These are phyloP conservation scores for Trichoderma semiorbis DNA, from an alignment of 2,329 filamentous ascomycete genomes.

Conservation along the genomic window DNA sequence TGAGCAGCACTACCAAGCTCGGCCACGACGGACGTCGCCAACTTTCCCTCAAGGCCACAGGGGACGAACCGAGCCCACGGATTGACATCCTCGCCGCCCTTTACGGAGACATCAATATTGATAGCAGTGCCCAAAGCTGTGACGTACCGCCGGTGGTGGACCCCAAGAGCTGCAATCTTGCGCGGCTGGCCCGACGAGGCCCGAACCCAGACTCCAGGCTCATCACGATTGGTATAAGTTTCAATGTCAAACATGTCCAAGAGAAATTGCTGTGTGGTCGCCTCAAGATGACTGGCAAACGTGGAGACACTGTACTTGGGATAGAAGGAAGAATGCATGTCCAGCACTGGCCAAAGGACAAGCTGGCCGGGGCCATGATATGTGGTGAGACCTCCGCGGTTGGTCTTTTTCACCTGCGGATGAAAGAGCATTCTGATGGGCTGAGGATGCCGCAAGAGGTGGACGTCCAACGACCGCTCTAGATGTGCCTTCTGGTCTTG, in stretches of 20 bases:
- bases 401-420: slow-evolving; percentile 65
- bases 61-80: slow-evolving; percentile 74
- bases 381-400: slow-evolving; percentile 86
- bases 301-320: slow-evolving; percentile 62
- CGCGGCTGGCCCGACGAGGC: slow-evolving; percentile 33
- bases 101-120: slow-evolving; percentile 63
- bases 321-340: slow-evolving; percentile 61
- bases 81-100: slow-evolving; percentile 38
- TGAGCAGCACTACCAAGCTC: slow-evolving; percentile 38
- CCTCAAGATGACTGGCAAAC: slow-evolving; percentile 77
- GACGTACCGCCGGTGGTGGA: slow-evolving; percentile 83
- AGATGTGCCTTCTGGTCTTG: slow-evolving; percentile 44
- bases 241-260: slow-evolving; percentile 53
- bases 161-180: slow-evolving; percentile 88
- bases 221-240: slow-evolving; percentile 59
- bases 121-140: slow-evolving; percentile 81
- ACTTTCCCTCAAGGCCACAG: slow-evolving; percentile 78
- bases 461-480: slow-evolving; percentile 37
- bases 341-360: slow-evolving; percentile 88
- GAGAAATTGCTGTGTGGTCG: slow-evolving; percentile 67
- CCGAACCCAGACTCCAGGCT: slow-evolving; percentile 81
- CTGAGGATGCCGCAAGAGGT: slow-evolving; percentile 20
- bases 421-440: slow-evolving; percentile 35
- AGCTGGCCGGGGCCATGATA: slow-evolving; percentile 94
- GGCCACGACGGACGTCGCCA: slow-evolving; percentile 68